These are phyloP conservation scores for Hamigera avellanea DNA, from an alignment of 495 filamentous ascomycete genomes.

Conservation along the genomic window DNA sequence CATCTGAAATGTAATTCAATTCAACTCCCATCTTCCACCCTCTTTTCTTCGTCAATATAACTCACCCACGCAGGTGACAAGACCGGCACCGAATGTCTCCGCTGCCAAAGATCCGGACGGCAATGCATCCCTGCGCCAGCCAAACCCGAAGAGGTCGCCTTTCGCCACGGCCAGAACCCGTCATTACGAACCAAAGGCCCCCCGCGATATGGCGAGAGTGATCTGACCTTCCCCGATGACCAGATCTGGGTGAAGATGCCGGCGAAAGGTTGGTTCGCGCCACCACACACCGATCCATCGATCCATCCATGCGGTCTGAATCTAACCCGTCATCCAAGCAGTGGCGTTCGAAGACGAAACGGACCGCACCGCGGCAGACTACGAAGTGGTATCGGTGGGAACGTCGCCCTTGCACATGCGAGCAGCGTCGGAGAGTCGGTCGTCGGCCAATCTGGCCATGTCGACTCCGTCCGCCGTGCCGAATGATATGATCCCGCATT, in stretches of 20 bases:
- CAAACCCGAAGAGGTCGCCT: constrained; percentile 30
- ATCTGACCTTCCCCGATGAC: constrained; percentile 27
- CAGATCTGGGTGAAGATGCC: constrained; percentile 26
- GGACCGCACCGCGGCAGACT: constrained; percentile 29
- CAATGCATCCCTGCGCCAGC: constrained; percentile 29
- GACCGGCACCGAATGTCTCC: constrained; percentile 27
- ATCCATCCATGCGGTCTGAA: too few relatives aligned
- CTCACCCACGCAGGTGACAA: constrained; percentile 24
- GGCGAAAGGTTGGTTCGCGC: constrained; percentile 17
- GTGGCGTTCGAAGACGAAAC: constrained; percentile 34
- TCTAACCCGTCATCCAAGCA: constrained; percentile 1
- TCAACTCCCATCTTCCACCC: background rate
- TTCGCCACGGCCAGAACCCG: constrained; percentile 34
- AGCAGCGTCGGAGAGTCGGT: constrained; percentile 16
- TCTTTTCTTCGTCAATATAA: background rate
- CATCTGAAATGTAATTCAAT: constrained; percentile 31
- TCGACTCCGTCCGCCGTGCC: constrained; percentile 10
- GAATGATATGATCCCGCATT: constrained; percentile 1
- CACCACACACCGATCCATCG: too few relatives aligned
- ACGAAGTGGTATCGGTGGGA: constrained; percentile 19
- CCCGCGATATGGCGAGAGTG: constrained; percentile 32
- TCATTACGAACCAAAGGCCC: constrained; percentile 28
- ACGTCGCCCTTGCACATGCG: constrained; percentile 9
- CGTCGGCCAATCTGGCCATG: constrained; percentile 17
- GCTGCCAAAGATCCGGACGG: constrained; percentile 31